These are phyloP conservation scores for Nectriaceae sp. DNA, from an alignment of 2,329 filamentous ascomycete species.

Conservation along the genomic window DNA sequence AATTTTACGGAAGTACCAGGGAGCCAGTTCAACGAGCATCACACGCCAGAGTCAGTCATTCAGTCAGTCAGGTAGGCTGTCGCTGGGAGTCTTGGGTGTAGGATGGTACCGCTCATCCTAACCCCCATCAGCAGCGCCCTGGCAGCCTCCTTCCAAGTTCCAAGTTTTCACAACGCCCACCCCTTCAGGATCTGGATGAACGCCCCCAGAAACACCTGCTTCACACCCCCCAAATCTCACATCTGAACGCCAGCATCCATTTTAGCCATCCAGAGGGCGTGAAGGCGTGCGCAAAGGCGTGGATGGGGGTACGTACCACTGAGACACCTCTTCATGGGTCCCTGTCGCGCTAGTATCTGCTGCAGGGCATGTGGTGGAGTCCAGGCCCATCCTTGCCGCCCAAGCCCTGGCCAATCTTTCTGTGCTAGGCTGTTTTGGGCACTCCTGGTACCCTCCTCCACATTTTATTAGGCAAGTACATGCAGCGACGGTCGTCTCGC, in stretches of 20 bases:
- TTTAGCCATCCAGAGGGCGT: slow-evolving; percentile 12
- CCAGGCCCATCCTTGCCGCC: slow-evolving; percentile 16
- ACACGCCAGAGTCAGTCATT: slow-evolving; percentile 28
- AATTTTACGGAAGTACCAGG: slow-evolving; percentile 1
- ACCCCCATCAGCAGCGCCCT: no score
- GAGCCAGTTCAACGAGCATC: slow-evolving; percentile 16
- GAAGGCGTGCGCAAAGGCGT: slow-evolving; percentile 14
- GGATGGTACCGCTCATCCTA: no score
- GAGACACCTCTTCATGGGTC: slow-evolving; percentile 14
- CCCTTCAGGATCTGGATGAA: no score
- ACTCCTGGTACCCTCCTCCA: slow-evolving; percentile 30
- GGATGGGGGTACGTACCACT: slow-evolving; percentile 20
- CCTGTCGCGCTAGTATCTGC: slow-evolving; percentile 25
- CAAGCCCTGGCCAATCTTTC: slow-evolving; percentile 14
- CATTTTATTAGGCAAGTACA: slow-evolving; percentile 33
- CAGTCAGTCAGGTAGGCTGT: slow-evolving; percentile 4
- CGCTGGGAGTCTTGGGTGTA: no score
- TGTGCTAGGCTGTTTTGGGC: slow-evolving; percentile 23
- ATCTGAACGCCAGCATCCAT: slow-evolving; percentile 12
- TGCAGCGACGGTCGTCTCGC: slow-evolving; percentile 14
- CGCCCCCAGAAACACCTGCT: no score
- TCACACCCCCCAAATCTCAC: slow-evolving; percentile 17
- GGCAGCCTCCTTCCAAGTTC: no score
- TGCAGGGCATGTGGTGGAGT: slow-evolving; percentile 32
- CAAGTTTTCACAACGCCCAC: no score